Evolutionary conservation across 2,329 filamentous ascomycete species (phyloP), one percentile per base, ranked within the genome.

Genomic region (Arthrobotrys musiformis): DNA sequence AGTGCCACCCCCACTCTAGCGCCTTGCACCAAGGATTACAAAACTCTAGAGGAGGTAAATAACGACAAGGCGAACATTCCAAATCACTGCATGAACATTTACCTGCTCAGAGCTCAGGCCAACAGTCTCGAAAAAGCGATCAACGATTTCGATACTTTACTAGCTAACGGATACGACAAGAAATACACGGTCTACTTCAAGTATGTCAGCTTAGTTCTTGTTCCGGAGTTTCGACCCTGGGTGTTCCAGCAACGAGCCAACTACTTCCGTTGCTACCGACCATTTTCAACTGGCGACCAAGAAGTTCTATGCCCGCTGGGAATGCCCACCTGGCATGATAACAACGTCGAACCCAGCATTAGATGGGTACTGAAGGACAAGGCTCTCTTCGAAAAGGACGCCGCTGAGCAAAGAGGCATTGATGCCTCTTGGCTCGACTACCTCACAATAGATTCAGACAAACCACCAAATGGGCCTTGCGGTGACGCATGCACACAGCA

Each of bases 1-100:
- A 11, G 6, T 48, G 11, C 44, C 1, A 40, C 33, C 4, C 24
- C 48, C 24, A 52, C 48, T 28, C 26, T 54, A 9, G 17, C 62
- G n/a, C 17, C 33, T 30, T 66, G 62, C 11, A 44, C 52, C 28
- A 48, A 22, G 6, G 24, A 13, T 13, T 62, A 70, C 30, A 33
- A 37, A 22, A 61, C 54, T 11, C 33, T 70, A 1, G 67, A 70
- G 2, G 54, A 70, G 2, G 28, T 70, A 24, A 26, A 50, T 7
- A 50, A 50, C 24, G 67, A 70, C 19, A 35, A 40, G 30, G n/a
- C 6, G 40, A 62, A 62, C 15, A 70, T 70, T 11, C 67, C 67
- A 28, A 30, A 40, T 6, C 24, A 52, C 35, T 70, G 67, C 54
- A 48, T 70, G 24, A 62, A 70, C 54, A 52, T 28, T 1, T 62